Percentiles rank a stretch among this genome's conserved stretches.
phyloP scores from a whole-genome alignment of 2,329 filamentous ascomycete genomes.

The Trichothecium sympodiale region DNA sequence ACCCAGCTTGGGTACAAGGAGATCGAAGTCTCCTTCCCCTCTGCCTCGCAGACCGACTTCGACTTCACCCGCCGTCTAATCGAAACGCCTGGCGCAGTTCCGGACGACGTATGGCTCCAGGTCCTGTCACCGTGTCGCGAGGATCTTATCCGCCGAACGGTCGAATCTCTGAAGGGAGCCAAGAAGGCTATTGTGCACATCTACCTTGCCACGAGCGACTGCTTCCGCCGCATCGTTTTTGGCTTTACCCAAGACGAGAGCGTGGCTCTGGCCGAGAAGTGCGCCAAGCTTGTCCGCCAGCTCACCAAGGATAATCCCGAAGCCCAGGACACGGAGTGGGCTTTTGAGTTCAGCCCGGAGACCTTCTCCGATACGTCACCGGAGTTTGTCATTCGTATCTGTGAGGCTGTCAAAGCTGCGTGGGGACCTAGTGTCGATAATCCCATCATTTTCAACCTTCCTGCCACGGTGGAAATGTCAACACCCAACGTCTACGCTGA shows the following conservation, averaged over 20 bases:
- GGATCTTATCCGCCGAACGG: constrained; percentile 80
- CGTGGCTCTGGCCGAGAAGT: constrained; percentile 71
- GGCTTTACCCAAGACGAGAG: constrained; percentile 74
- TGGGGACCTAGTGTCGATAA: constrained; percentile 70
- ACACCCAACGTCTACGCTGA: constrained; percentile 96
- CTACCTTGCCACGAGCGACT: constrained; percentile 92
- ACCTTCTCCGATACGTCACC: constrained; percentile 83
- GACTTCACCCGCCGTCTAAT: constrained; percentile 85
- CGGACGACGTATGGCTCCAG: constrained; percentile 85
- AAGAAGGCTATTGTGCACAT: constrained; percentile 94
- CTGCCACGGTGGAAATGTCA: constrained; percentile 88
- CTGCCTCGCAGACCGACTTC: constrained; percentile 89
- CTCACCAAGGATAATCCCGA: constrained; percentile 72
- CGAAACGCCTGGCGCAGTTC: constrained; percentile 70
- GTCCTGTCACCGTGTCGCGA: constrained; percentile 86
- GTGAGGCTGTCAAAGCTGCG: constrained; percentile 85
- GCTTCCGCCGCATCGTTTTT: constrained; percentile 88
- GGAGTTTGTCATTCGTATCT: constrained; percentile 73
- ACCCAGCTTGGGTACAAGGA: constrained; percentile 91
- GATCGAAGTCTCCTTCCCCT: constrained; percentile 93
- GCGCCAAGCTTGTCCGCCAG: constrained; percentile 74
- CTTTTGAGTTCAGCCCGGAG: constrained; percentile 76
- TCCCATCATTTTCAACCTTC: constrained; percentile 92
- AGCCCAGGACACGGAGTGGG: constrained; percentile 52
- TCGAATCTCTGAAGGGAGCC: constrained; percentile 76